phyloP scores from a whole-genome alignment of 108 stramenopile genomes.

The Chaetoceros tenuissimus region DNA sequence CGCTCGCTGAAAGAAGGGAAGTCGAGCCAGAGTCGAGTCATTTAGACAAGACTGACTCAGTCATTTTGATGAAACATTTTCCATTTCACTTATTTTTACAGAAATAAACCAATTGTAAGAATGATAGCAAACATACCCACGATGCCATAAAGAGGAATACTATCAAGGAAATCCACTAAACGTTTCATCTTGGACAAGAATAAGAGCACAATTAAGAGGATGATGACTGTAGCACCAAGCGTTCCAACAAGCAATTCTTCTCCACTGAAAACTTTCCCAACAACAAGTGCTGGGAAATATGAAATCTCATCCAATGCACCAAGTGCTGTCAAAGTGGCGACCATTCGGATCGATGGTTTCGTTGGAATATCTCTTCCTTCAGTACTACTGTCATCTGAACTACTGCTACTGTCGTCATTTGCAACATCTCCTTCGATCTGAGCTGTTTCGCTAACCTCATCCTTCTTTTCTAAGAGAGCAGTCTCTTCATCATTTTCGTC shows the following conservation, averaged over 20 bases:
- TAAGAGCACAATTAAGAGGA: constrained; percentile 32
- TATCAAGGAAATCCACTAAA: constrained; percentile 45
- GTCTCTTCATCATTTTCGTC: constrained; percentile 1
- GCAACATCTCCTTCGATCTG: neutral
- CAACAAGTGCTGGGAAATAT: constrained; percentile 60
- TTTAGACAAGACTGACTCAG: too few species aligned
- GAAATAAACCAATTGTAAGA: constrained; percentile 36
- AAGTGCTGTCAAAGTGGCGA: constrained; percentile 41
- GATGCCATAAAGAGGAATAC: constrained; percentile 50
- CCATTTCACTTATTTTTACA: too few species aligned
- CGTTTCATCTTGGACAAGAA: constrained; percentile 42
- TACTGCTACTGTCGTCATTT: constrained; percentile 13
- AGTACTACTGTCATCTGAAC: constrained; percentile 1
- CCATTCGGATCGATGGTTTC: constrained; percentile 26
- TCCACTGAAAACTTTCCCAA: constrained; percentile 52
- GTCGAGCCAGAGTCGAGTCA: too few species aligned
- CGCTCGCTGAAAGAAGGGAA: too few species aligned
- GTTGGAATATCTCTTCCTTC: constrained; percentile 8
- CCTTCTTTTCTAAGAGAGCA: neutral
- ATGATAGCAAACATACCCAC: constrained; percentile 48
- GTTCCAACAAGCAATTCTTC: constrained; percentile 51
- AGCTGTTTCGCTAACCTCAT: constrained; percentile 5
- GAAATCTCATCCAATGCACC: constrained; percentile 65
- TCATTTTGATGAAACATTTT: too few species aligned
- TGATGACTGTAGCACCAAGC: constrained; percentile 47